phyloP scores from a whole-genome alignment of 768 basidiomycete genomes.

The Rhizopogon roseolus region DNA sequence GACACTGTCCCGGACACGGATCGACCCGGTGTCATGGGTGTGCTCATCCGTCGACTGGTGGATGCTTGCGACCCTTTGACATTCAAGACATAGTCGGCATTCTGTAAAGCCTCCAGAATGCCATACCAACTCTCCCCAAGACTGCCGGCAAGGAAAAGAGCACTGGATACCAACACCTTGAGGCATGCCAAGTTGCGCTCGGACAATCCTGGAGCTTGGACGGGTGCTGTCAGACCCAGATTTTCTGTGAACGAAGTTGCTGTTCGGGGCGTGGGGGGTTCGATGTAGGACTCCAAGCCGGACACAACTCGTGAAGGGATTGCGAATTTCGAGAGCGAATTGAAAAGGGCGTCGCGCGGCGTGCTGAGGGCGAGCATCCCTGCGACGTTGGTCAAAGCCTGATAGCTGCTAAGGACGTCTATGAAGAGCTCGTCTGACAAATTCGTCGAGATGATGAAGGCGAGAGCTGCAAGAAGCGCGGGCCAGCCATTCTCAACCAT shows the following conservation, averaged over 20 bases:
- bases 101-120: conserved; percentile 87
- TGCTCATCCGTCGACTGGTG: conserved; percentile 27
- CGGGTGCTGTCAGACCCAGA: conserved; percentile 49
- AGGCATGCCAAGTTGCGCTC: conserved; percentile 90
- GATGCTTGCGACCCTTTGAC: conserved; percentile 43
- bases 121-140: conserved; percentile 92
- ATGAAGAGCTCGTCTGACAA: conserved; percentile 90
- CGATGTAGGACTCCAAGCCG: conserved; percentile 59
- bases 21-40: conserved; percentile 30
- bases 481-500: conserved; percentile 93
- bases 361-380: conserved; percentile 86
- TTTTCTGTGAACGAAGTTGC: conserved; percentile 59
- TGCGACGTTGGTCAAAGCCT: conserved; percentile 81
- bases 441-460: conserved; percentile 86
- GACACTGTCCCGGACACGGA: conserved; percentile 29
- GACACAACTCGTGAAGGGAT: conserved; percentile 90
- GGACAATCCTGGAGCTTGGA: conserved; percentile 69
- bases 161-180: conserved; percentile 73
- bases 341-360: conserved; percentile 91
- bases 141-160: conserved; percentile 78
- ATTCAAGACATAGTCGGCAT: conserved; percentile 87
- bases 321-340: conserved; percentile 82
- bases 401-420: conserved; percentile 77
- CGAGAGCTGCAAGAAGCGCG: conserved; percentile 82
- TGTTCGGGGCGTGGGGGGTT: conserved; percentile 57